Evolutionary conservation across 2,329 filamentous ascomycete species (phyloP).

Genomic region (Teratosphaeria zuluensis): DNA sequence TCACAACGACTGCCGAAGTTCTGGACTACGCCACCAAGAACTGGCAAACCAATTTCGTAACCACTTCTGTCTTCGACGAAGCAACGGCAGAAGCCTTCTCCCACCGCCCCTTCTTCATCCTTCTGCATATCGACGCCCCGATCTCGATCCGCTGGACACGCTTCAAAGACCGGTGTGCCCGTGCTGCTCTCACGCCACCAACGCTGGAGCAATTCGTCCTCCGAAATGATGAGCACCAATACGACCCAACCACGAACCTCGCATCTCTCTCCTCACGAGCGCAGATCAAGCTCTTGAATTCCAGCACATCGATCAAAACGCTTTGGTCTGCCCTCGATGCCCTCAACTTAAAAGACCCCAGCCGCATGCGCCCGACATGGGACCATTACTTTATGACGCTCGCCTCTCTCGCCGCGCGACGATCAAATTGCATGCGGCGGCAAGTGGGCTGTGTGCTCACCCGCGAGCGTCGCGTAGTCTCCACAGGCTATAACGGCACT

Average conservation of each 20-base stretch:
- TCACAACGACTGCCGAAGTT: constrained; percentile 56
- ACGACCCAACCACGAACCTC: constrained; percentile 53
- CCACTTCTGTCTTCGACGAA: constrained; percentile 69
- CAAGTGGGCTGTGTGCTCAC: constrained; percentile 92
- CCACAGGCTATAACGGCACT: constrained; percentile 97
- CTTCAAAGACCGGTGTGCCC: constrained; percentile 51
- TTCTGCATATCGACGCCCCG: constrained; percentile 85
- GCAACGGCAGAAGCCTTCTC: constrained; percentile 63
- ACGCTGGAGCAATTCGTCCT: constrained; percentile 50
- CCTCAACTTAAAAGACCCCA: constrained; percentile 66
- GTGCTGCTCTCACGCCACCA: constrained; percentile 36
- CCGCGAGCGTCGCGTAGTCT: constrained; percentile 74
- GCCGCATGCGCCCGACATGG: constrained; percentile 81
- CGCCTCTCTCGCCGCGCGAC: constrained; percentile 79
- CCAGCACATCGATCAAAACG: constrained; percentile 59
- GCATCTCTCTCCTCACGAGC: constrained; percentile 72
- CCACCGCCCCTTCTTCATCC: constrained; percentile 81
- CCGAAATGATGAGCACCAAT: constrained; percentile 66
- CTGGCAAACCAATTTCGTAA: constrained; percentile 81
- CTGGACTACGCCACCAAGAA: constrained; percentile 75
- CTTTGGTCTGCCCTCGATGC: constrained; percentile 63
- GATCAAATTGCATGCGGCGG: constrained; percentile 97
- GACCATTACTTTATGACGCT: constrained; percentile 97
- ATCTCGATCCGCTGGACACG: constrained; percentile 75
- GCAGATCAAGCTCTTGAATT: constrained; percentile 78